phyloP scores from a whole-genome alignment of 345 rosid genomes.

The Moringa oleifera region DNA sequence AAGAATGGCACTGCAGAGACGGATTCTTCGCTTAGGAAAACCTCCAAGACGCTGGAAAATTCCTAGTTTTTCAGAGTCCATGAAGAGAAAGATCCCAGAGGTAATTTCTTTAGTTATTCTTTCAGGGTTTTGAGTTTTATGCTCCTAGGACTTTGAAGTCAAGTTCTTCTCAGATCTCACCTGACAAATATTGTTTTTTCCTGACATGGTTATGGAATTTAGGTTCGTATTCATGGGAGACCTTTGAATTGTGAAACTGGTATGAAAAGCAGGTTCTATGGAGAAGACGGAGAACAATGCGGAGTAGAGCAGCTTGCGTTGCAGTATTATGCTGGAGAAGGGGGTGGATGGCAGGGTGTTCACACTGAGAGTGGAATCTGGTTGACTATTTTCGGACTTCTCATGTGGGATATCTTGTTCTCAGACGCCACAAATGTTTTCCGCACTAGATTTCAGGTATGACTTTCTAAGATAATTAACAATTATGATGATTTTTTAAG shows the following conservation, averaged over 20 bases:
- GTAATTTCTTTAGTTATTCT: conserved; percentile 25
- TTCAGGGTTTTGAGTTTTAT: conserved; percentile 9
- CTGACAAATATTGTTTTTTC: conserved; percentile 3
- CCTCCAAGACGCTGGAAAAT: conserved; percentile 98
- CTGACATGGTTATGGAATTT: conserved; percentile 2
- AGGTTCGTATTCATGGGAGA: conserved; percentile 82
- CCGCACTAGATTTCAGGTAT: conserved; percentile 77
- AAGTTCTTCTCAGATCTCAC: neutral
- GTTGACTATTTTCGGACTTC: conserved; percentile 85
- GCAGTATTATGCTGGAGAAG: conserved; percentile 79
- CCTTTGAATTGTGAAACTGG: conserved; percentile 82
- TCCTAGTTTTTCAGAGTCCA: conserved; percentile 53
- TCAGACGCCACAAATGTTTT: conserved; percentile 72
- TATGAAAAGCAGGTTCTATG: conserved; percentile 73
- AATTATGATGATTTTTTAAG: too few relatives aligned
- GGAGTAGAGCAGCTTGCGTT: conserved; percentile 95
- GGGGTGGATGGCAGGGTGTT: conserved; percentile 84
- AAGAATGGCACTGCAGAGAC: conserved; percentile 70
- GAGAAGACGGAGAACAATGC: conserved; percentile 84
- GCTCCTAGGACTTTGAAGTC: conserved; percentile 1
- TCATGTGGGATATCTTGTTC: conserved; percentile 88
- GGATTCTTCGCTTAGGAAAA: conserved; percentile 76
- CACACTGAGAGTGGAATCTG: conserved; percentile 90
- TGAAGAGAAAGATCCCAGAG: conserved; percentile 63
- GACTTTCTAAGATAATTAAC: neutral